Percentiles rank a stretch among this genome's conserved stretches.
Evolutionary conservation across 1,284 basidiomycete genomes (phyloP).

Genomic region (Tilletia setariae): DNA sequence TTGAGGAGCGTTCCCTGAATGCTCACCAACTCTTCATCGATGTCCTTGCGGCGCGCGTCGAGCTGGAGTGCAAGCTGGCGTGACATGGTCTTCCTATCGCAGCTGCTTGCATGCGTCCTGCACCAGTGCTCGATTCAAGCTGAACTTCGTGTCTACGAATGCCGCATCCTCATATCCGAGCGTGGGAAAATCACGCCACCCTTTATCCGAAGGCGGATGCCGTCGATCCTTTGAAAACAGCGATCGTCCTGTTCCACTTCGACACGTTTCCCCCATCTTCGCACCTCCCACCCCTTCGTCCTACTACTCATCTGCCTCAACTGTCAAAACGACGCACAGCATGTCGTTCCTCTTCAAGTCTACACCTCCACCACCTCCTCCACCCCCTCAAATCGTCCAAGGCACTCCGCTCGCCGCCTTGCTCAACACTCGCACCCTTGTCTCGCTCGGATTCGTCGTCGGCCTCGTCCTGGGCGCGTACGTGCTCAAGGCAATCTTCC

Average conservation of each 20-base stretch:
- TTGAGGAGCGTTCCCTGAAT: not conserved
- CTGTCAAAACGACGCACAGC: not conserved
- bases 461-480: slow-evolving; percentile 26
- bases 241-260: too few species aligned
- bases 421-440: slow-evolving; percentile 30
- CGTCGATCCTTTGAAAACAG: too few species aligned
- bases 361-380: not conserved
- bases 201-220: too few species aligned
- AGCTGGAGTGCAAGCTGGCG: slow-evolving; percentile 17
- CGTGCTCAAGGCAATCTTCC: slow-evolving; percentile 21
- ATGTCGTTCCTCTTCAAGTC: not conserved
- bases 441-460: slow-evolving; percentile 35
- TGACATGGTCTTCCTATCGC: slow-evolving; percentile 7
- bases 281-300: too few species aligned
- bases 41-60: slow-evolving; percentile 14
- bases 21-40: slow-evolving; percentile 30
- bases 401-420: slow-evolving; percentile 25
- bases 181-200: too few species aligned
- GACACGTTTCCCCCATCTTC: too few species aligned
- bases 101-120: too few species aligned
- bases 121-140: too few species aligned
- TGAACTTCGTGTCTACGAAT: too few species aligned
- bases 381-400: not conserved
- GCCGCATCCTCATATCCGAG: too few species aligned
- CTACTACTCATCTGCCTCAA: too few species aligned